These are phyloP conservation scores for Osmozyma mogii DNA, from an alignment of 805 yeast genomes.

Conservation along the genomic window DNA sequence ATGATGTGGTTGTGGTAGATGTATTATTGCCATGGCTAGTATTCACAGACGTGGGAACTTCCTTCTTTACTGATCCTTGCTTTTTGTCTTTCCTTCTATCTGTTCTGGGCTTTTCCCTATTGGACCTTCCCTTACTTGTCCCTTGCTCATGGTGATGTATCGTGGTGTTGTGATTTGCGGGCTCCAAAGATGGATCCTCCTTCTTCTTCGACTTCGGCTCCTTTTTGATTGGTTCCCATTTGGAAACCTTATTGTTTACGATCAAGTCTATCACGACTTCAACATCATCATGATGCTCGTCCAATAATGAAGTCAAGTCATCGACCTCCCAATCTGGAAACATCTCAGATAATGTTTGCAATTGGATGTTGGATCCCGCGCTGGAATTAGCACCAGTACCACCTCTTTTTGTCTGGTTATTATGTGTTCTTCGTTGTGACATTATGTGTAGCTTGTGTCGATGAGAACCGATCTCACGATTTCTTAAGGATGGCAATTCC, in stretches of 20 bases:
- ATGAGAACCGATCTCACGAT: no score
- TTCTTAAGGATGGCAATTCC: no score
- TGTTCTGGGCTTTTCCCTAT: slow-evolving; percentile 10
- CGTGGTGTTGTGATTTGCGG: slow-evolving; percentile 4
- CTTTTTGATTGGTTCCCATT: slow-evolving; percentile 89
- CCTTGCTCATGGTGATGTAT: no score
- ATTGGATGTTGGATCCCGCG: slow-evolving; percentile 10
- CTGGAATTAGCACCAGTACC: slow-evolving; percentile 17
- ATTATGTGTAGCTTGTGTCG: no score
- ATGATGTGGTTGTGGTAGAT: slow-evolving; percentile 10
- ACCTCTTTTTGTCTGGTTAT: slow-evolving; percentile 40
- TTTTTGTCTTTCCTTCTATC: slow-evolving; percentile 11
- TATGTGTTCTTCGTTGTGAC: slow-evolving; percentile 31
- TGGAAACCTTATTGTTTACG: slow-evolving; percentile 80
- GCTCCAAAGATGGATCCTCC: slow-evolving; percentile 14
- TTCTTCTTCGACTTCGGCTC: slow-evolving; percentile 45
- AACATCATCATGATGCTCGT: slow-evolving; percentile 65
- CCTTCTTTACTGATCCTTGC: no score
- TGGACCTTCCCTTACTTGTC: no score
- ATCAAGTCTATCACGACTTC: slow-evolving; percentile 80
- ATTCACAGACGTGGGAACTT: no score
- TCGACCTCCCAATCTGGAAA: slow-evolving; percentile 93
- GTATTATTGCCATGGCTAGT: neutral
- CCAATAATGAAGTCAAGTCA: slow-evolving; percentile 68
- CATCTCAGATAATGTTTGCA: slow-evolving; percentile 67